Percentiles rank a stretch among this genome's conserved stretches.
Conservation (phyloP, 495 filamentous ascomycete genomes). For the Achaetomiella virescens region DNA sequence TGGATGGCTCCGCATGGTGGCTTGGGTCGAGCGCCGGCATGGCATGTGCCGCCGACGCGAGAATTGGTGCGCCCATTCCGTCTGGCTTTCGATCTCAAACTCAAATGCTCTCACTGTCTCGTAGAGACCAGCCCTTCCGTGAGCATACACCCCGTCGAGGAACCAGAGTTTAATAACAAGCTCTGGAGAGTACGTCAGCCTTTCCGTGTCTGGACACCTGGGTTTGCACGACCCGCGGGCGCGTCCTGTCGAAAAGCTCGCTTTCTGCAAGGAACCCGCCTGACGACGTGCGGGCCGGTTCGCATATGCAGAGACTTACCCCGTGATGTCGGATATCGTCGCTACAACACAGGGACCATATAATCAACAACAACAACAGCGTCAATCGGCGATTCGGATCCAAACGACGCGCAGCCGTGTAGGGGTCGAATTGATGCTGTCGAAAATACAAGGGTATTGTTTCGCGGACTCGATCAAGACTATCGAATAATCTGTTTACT, state of each 20-base stretch:
- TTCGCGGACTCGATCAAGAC: too few species aligned
- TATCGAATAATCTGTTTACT: too few species aligned
- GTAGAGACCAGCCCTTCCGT: too few species aligned
- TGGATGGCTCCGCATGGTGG: constrained; percentile 7
- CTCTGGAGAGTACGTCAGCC: not conserved
- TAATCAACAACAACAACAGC: not conserved
- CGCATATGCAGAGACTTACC: constrained; percentile 7
- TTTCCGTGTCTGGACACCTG: not conserved
- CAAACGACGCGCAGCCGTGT: not conserved
- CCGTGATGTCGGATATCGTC: not conserved
- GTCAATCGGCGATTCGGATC: not conserved
- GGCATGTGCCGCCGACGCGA: constrained; percentile 25
- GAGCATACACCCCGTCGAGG: too few species aligned
- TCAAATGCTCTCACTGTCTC: not conserved
- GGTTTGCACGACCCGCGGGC: too few species aligned
- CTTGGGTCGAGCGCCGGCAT: constrained; percentile 20
- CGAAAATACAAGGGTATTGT: too few species aligned
- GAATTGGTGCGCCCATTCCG: constrained; percentile 28
- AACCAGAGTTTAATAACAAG: not conserved
- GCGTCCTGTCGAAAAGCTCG: not conserved
- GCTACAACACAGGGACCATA: not conserved
- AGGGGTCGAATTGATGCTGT: too few species aligned
- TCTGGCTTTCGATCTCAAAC: not conserved
- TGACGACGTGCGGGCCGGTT: constrained; percentile 5
- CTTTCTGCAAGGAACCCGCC: not conserved